Base-by-base conservation (phyloP, 345 rosid genomes). In the Moricandia arvensis region DNA sequence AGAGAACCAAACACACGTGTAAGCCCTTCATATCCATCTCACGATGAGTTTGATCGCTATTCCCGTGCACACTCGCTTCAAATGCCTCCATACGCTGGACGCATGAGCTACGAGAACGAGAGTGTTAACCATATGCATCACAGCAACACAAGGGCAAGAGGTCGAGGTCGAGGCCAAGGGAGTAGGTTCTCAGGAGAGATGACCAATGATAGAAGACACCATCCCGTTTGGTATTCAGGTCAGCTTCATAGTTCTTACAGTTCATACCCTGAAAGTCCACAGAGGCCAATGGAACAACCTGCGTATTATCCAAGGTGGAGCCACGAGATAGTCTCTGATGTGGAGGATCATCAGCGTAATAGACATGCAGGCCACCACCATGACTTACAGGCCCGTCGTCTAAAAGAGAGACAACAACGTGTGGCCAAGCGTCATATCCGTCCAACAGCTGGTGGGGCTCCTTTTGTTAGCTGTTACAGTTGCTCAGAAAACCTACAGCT, bases 371-470 rank as follows among this genome's bases (percentile, higher is more conserved):
- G 55, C 13, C 75, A 59, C 63, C 68, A 72, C 77, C 74, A 75
- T 38, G 82, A 59, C 63, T 63, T 74, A 73, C 84, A 77, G 69
- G 51, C 26, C 21, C 86, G 71, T 75, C 80, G 80, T 27, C 9
- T 30, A 30, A 84, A 69, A 79, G 91, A 84, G 76, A 84, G 83
- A 80, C 80, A 72, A 80, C 80, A 72, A 78, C 76, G 71, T 57
- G 72, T 77, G 59, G 87, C 78, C 21, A 91, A 85, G 84, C 83
- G 90, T 69, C 89, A 85, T 79, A 68, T 87, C 74, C 83, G 88
- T 24, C 96, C 97, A 29, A 79, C 86, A 17, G 91, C 90, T 1
- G 98, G 97, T 67, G 98, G 91, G 6, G 96, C 95, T 5, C 98
- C 98, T 63, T 81, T 91, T 29, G 21, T 88, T 38, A 70, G 87